These are phyloP conservation scores for Pestalotiopsis fici DNA, from an alignment of 2,329 filamentous ascomycete species.

Conservation along the genomic window DNA sequence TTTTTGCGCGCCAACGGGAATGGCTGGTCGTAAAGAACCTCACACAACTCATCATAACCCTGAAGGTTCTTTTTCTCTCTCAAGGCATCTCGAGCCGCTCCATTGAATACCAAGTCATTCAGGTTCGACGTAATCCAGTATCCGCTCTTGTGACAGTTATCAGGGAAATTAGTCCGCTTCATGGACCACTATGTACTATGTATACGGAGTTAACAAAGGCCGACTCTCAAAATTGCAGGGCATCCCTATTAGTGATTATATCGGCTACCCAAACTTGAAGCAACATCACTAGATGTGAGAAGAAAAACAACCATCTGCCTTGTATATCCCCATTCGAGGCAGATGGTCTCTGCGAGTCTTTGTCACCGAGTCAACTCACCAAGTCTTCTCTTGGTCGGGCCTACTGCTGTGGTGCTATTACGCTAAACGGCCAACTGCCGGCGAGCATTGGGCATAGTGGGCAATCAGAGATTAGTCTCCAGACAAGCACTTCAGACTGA, in stretches of 20 bases:
- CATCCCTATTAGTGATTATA: too few species aligned
- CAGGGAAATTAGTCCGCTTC: background rate
- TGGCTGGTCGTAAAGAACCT: background rate
- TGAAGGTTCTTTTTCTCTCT: background rate
- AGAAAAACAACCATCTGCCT: too few species aligned
- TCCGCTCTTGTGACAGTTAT: background rate
- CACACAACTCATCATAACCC: background rate
- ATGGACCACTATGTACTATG: background rate
- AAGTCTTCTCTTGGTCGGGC: too few species aligned
- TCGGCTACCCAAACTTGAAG: too few species aligned
- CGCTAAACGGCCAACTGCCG: background rate
- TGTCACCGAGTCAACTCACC: too few species aligned
- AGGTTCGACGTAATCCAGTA: background rate
- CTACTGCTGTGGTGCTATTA: background rate
- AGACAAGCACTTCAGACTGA: background rate
- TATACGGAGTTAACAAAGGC: too few species aligned
- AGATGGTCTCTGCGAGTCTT: too few species aligned
- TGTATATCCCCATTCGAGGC: too few species aligned
- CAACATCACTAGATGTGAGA: too few species aligned
- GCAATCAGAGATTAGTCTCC: background rate
- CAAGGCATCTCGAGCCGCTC: too few species aligned
- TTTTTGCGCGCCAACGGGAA: background rate
- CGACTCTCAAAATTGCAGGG: too few species aligned
- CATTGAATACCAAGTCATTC: background rate
- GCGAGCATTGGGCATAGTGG: background rate